Evolutionary conservation across 805 yeast species (phyloP).

Genomic region (Groenewaldozyma salmanticensis): DNA sequence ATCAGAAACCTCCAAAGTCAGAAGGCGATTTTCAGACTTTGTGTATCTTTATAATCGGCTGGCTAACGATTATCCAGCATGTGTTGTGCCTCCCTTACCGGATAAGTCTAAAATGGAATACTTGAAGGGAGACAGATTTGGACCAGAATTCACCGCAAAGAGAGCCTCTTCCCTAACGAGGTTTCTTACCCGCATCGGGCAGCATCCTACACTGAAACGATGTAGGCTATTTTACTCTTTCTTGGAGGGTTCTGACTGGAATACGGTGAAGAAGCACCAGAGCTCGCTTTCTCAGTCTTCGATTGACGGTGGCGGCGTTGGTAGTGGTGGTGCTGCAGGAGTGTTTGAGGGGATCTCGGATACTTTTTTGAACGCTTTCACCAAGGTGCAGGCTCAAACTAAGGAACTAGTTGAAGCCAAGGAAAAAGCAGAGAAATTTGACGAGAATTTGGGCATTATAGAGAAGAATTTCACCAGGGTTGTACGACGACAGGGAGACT

Average conservation of each 20-base stretch:
- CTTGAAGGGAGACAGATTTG: conserved; percentile 86
- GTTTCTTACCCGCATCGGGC: conserved; percentile 61
- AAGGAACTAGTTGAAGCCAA: conserved; percentile 76
- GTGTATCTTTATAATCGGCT: conserved; percentile 66
- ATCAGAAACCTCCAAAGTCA: conserved; percentile 36
- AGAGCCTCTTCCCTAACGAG: conserved; percentile 72
- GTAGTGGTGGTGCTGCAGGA: conserved; percentile 32
- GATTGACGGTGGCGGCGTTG: conserved; percentile 6
- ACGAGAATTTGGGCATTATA: conserved; percentile 69
- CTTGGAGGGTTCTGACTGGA: conserved; percentile 67
- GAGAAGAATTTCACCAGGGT: conserved; percentile 71
- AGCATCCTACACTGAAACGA: conserved; percentile 55
- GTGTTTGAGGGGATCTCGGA: conserved; percentile 80
- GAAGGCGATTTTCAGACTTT: conserved; percentile 85
- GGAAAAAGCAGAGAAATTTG: conserved; percentile 73
- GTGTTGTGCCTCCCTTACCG: conserved; percentile 88
- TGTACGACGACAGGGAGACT: conserved; percentile 59
- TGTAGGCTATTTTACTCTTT: conserved; percentile 65
- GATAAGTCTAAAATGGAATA: conserved; percentile 87
- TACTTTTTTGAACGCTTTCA: conserved; percentile 86
- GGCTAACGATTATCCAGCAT: conserved; percentile 69
- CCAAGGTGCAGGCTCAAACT: conserved; percentile 52
- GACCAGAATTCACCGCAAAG: conserved; percentile 71
- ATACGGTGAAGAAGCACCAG: conserved; percentile 37
- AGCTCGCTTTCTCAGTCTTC: conserved; percentile 7